Evolutionary conservation across 2,329 filamentous ascomycete genomes (phyloP), one percentile per base, ranked within the genome.

Genomic region (Fonsecaea nubica): DNA sequence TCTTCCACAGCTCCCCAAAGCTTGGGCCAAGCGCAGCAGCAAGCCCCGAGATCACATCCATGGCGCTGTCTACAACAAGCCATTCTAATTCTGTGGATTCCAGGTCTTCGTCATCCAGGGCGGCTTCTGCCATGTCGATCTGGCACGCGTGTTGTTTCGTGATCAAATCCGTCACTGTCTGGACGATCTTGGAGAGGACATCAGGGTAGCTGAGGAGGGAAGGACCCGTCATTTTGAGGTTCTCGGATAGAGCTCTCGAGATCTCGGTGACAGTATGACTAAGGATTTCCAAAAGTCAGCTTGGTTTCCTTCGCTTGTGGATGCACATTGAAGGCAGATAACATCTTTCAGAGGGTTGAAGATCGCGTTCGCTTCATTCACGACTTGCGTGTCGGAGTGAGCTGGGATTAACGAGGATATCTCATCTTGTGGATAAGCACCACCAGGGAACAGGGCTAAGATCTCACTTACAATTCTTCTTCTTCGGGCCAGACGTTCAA

Each of bases 81-180:
- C 95, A 98, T 83, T 98, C 95, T 75, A 96, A 97, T 81, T 99
- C 95, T 2, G 94, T 96, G 35, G 90, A 91, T 77, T 93, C 94
- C 58, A 88, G 83, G 63, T 91, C 87, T 9, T 89, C 83, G n/a
- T 89, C 88, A 63, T 88, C 85, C 69, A 90, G 87, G 73, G 94
- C 93, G 63, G 92, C 90, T 68, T 92, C 90, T 54, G 90, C 92
- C 25, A 96, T 87, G 76, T 97, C 94, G 75, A 94, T 88, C 81
- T 99, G 95, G 83, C 92, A 97, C 64, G 92, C 89, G 81, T 99
- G 95, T 69, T 91, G 89, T 80, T 94, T 93, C 69, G 90, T 94
- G 75, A 98, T 90, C 76, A 98, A 89, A 58, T 90, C 85, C 67
- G 88, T 85, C 64, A 97, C 81, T 65, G 92, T 87, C 35, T 91